A percentile compares a stretch with the other conserved stretches of the same genome.
Evolutionary conservation across 2,329 filamentous ascomycete genomes (phyloP).

Genomic region (Ophiostoma ips): DNA sequence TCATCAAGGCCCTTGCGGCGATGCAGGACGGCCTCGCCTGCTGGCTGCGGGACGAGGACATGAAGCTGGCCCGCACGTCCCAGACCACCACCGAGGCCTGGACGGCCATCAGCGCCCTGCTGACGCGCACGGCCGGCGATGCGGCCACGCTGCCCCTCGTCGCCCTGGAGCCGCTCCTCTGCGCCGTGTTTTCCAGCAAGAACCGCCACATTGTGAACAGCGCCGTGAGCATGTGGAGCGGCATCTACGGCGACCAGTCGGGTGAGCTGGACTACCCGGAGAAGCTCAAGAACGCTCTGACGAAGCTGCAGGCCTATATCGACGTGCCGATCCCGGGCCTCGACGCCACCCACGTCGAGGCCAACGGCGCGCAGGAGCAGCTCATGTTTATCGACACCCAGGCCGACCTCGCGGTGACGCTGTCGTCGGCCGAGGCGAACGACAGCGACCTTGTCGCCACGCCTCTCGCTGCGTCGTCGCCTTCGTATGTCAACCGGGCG

Average conservation of each 20-base stretch:
- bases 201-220: constrained; percentile 39
- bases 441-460: constrained; percentile 9
- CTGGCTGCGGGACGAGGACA: constrained; percentile 49
- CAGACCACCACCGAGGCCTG: constrained; percentile 30
- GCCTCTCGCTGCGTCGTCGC: constrained; percentile 5
- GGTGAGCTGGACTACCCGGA: constrained; percentile 49
- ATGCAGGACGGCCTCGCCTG: constrained; percentile 46
- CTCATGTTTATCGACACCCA: constrained; percentile 34
- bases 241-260: constrained; percentile 44
- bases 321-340: constrained; percentile 33
- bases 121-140: not conserved
- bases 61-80: constrained; percentile 27
- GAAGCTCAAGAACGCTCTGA: constrained; percentile 46
- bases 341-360: constrained; percentile 24
- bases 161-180: constrained; percentile 38
- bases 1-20: constrained; percentile 40
- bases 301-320: constrained; percentile 40
- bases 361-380: constrained; percentile 22
- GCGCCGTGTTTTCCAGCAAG: constrained; percentile 43
- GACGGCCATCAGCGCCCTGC: constrained; percentile 16
- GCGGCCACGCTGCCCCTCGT: constrained; percentile 25
- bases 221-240: constrained; percentile 50
- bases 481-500: constrained; percentile 7
- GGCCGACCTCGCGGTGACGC: constrained; percentile 26
- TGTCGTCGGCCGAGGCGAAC: constrained; percentile 17